Evolutionary conservation across 768 basidiomycete genomes (phyloP), one percentile per base, ranked within the genome.

Genomic region (Agaricus blazei): DNA sequence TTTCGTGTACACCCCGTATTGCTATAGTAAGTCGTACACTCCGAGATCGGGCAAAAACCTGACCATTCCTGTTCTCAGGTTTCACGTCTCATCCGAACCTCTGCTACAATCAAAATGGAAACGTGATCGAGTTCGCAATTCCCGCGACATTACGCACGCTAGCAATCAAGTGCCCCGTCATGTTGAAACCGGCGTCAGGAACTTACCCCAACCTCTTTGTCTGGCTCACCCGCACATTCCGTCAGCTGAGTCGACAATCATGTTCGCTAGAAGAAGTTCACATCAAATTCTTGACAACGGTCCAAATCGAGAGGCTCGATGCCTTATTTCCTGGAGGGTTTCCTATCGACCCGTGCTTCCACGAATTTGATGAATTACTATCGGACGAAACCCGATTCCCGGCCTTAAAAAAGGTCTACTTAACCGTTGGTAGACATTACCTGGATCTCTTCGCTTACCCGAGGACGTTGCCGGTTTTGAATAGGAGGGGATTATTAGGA

Each of bases 121-220:
- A 38, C 26, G 41, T 49, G 2, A 55, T 55, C 14, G 54, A 55
- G 27, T 49, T 49, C 27, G 27, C 38, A 3, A 34, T 48, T 24
- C 54, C 54, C 9, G 29, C 54, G 3, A 41, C 47, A 1, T 40
- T 55, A 8, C 54, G 54, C 14, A 55, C 45, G 12, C 27, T 55
- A 14, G 54, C 54, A n/a, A 55, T 55, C 54, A 55, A 55, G 8
- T 55, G 54, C 37, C 54, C 54, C 9, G 34, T 55, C 38, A 55
- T 55, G 28, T 31, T 55, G 11, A 55, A 55, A 36, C 54, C 54
- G 9, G 47, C 47, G 36, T 55, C 54, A 9, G 27, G 54, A 9
- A 49, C 19, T 4, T 52, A 43, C 15, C 42, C 51, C 7, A 52
- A 52, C 24, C 41, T 42, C 2, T 52, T 52, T 9, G 51, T 47